phyloP scores from a whole-genome alignment of 2,329 filamentous ascomycete genomes.

The Hirsutella rhossiliensis region DNA sequence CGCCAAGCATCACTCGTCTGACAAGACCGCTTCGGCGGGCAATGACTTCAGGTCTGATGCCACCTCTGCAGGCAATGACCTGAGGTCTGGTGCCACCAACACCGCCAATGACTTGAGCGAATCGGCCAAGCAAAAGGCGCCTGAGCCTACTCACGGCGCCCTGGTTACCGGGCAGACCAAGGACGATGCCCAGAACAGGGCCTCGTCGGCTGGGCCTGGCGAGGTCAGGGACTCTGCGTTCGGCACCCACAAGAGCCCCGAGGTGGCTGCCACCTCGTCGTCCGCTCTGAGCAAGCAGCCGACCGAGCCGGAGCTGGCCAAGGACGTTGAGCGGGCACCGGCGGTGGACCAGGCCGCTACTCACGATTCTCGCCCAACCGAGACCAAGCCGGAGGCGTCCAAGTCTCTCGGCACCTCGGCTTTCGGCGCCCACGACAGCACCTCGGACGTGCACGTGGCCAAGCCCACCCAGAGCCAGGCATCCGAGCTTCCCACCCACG shows the following conservation, averaged over 20 bases:
- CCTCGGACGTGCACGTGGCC: neutral
- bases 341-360: neutral
- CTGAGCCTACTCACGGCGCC: slow-evolving; percentile 31
- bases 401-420: no score
- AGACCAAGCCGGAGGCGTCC: no score
- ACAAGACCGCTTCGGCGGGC: slow-evolving; percentile 16
- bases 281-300: neutral
- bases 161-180: no score
- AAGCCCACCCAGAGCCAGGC: neutral
- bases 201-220: no score
- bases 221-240: no score
- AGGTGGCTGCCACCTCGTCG: slow-evolving; percentile 19
- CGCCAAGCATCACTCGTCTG: slow-evolving; percentile 24
- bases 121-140: slow-evolving; percentile 37
- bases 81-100: slow-evolving; percentile 18
- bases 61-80: neutral
- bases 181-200: no score
- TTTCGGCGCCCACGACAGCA: neutral
- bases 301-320: neutral
- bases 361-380: neutral
- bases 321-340: no score
- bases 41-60: neutral
- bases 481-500: neutral
- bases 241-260: no score
- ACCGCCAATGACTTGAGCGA: slow-evolving; percentile 38